phyloP scores from a whole-genome alignment of 805 yeast species.

The Candida ipomoeae region DNA sequence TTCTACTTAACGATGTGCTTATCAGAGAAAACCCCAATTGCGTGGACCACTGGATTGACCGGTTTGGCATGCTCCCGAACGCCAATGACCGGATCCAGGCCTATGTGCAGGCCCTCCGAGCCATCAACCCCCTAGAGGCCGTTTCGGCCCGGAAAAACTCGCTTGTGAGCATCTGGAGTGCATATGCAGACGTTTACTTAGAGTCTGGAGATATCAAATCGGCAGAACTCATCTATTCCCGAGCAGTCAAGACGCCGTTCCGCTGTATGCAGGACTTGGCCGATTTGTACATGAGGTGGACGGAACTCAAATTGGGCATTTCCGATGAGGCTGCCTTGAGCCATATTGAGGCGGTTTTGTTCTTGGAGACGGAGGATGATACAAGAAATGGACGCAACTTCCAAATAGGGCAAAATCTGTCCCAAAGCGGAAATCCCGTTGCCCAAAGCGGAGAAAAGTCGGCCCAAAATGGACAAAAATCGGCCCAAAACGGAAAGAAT shows the following conservation, averaged over 20 bases:
- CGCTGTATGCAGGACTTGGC: slow-evolving; percentile 59
- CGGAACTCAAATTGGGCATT: slow-evolving; percentile 54
- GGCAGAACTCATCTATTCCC: slow-evolving; percentile 59
- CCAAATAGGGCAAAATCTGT: too few relatives aligned
- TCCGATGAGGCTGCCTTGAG: slow-evolving; percentile 40
- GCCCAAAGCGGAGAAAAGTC: too few relatives aligned
- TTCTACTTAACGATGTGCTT: slow-evolving; percentile 55
- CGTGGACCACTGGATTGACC: slow-evolving; percentile 64
- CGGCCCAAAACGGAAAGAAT: too few relatives aligned
- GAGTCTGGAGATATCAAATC: slow-evolving; percentile 49
- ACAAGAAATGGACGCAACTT: too few relatives aligned
- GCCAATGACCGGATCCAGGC: slow-evolving; percentile 38
- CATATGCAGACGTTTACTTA: slow-evolving; percentile 64
- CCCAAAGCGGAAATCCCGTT: too few relatives aligned
- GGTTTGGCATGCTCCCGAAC: slow-evolving; percentile 43
- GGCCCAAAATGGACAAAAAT: too few relatives aligned
- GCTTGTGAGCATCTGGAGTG: slow-evolving; percentile 63
- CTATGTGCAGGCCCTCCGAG: slow-evolving; percentile 60
- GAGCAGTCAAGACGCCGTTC: slow-evolving; percentile 69
- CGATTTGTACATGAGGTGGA: slow-evolving; percentile 71
- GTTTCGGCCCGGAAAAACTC: slow-evolving; percentile 21
- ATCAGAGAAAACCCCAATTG: slow-evolving; percentile 59
- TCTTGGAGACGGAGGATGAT: neutral
- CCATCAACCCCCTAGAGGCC: slow-evolving; percentile 56
- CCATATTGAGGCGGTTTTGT: slow-evolving; percentile 32